Conservation (phyloP, 257 asterid species). For the Solanum sitiens region DNA sequence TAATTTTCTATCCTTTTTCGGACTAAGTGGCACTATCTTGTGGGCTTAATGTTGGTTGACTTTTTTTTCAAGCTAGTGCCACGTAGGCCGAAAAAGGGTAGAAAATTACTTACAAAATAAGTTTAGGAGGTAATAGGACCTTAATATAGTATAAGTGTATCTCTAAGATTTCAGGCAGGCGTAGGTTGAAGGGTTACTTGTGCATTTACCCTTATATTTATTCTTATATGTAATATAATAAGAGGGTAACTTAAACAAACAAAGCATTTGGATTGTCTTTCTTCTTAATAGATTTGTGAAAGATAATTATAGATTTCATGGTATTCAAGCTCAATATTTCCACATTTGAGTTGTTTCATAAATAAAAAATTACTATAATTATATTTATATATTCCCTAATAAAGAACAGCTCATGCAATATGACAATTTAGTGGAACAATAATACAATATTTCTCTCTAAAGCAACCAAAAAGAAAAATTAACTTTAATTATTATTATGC, state of each 20-base stretch:
- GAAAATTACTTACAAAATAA: too few species aligned
- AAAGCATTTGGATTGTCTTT: background rate
- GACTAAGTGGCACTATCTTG: too few species aligned
- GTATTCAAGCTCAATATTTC: background rate
- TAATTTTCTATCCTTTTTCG: too few species aligned
- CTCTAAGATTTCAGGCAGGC: too few species aligned
- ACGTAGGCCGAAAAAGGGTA: too few species aligned
- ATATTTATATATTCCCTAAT: background rate
- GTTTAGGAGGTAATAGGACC: too few species aligned
- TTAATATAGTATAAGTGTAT: too few species aligned
- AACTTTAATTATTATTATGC: background rate
- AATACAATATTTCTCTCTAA: background rate
- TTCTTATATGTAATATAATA: too few species aligned
- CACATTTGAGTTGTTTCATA: background rate
- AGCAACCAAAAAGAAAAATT: background rate
- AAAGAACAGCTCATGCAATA: background rate
- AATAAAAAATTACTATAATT: background rate
- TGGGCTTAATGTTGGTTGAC: too few species aligned
- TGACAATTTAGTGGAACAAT: background rate
- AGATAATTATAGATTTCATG: background rate
- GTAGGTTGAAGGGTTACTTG: too few species aligned
- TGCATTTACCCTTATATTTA: too few species aligned
- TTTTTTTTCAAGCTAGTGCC: too few species aligned
- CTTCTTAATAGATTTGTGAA: background rate
- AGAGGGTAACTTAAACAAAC: background rate